A percentile compares a stretch with the other conserved stretches of the same genome.
Evolutionary conservation across 2,329 filamentous ascomycete genomes (phyloP).

Genomic region (Ophiosphaerella korrae): DNA sequence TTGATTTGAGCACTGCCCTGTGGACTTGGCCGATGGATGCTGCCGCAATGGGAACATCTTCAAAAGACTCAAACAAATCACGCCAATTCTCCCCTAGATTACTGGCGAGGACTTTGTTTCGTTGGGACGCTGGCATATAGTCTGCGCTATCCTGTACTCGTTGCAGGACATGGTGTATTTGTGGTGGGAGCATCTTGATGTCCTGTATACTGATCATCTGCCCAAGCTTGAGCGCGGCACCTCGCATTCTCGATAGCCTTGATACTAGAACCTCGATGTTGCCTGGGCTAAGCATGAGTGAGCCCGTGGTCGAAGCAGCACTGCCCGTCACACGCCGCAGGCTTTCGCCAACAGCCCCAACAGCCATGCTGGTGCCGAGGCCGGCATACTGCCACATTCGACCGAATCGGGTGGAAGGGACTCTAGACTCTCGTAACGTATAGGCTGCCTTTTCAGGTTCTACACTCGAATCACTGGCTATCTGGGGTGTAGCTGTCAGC

Average conservation of each 20-base stretch:
- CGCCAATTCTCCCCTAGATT: slow-evolving; percentile 88
- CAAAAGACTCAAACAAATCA: slow-evolving; percentile 79
- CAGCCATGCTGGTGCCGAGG: slow-evolving; percentile 91
- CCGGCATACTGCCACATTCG: slow-evolving; percentile 95
- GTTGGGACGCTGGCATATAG: slow-evolving; percentile 95
- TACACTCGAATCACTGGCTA: slow-evolving; percentile 29
- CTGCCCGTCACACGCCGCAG: slow-evolving; percentile 79
- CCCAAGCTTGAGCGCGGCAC: slow-evolving; percentile 93
- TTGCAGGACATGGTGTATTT: slow-evolving; percentile 87
- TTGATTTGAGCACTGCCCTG: slow-evolving; percentile 77
- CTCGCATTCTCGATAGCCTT: slow-evolving; percentile 94
- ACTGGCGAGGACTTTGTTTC: slow-evolving; percentile 77
- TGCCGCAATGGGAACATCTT: slow-evolving; percentile 90
- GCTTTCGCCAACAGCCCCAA: slow-evolving; percentile 85
- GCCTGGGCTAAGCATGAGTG: slow-evolving; percentile 81
- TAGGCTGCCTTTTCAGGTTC: slow-evolving; percentile 56
- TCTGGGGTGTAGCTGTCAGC: slow-evolving; percentile 52
- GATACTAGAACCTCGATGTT: slow-evolving; percentile 94
- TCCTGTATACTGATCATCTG: slow-evolving; percentile 99
- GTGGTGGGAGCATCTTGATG: slow-evolving; percentile 86
- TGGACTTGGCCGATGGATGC: slow-evolving; percentile 98
- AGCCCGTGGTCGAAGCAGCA: slow-evolving; percentile 63
- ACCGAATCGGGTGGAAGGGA: slow-evolving; percentile 85
- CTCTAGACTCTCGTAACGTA: slow-evolving; percentile 82
- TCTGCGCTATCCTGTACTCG: slow-evolving; percentile 95